Evolutionary conservation across 2,329 filamentous ascomycete species (phyloP), one percentile per base, ranked within the genome.

Genomic region (Neofusicoccum kwambonambiense): DNA sequence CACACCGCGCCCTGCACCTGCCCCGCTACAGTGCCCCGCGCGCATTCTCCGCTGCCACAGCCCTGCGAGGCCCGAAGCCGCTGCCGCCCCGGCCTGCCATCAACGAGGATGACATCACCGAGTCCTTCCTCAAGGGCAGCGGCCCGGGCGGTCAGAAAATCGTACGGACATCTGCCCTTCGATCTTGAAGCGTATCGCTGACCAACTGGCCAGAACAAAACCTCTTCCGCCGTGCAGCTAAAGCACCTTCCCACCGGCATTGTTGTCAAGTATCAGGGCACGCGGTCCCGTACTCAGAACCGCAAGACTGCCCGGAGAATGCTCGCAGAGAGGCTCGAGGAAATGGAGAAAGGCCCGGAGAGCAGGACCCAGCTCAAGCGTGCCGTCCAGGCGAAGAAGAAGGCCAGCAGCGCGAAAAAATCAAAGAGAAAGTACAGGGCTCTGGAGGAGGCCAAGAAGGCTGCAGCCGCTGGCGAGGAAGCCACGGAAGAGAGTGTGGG

Each of bases 131-230:
- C 67, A 96, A 95, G 76, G 95, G 95, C 71, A 91, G 87, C 70
- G 95, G 95, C 1, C 94, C 95, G 0, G 95, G 95, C 27, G 95
- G 95, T 0, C 95, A 99, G 76, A 97, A 97, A 77, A 98, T 98
- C 80, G 63, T 65, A 45, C 78, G 62, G 15, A 31, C 35, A 15
- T 75, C 27, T 31, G 27, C 44, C 17, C 12, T 34, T 37, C 34
- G 11, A 27, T 9, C 13, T 15, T 8, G 11, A 11, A 1, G 17
- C n/a, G 9, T 17, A 31, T 37, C 3, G 9, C 44, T 63, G 8
- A 66, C 68, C 45, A 9, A 11, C 15, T 12, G 19, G 8, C 19
- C 82, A 90, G 63, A 99, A 99, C 80, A 99, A 99, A 87, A 99
- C 95, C 31, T 93, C 89, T 69, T 97, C 92, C 0, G 94, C 94